Percentiles rank a stretch among this genome's conserved stretches.
phyloP scores from a whole-genome alignment of 805 yeast species.

The Candida takata region DNA sequence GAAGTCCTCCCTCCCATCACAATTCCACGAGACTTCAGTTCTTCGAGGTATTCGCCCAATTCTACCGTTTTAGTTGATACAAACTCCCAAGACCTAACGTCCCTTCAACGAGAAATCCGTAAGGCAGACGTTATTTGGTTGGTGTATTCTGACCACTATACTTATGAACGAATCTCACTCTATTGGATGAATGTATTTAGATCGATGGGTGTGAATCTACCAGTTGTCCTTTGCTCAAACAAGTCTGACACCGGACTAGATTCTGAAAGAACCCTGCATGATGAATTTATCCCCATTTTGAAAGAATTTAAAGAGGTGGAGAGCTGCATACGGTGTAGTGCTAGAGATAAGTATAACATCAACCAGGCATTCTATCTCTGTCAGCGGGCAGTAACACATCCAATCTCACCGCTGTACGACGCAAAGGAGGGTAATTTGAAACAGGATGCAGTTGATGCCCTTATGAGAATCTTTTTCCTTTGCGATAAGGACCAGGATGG shows the following conservation, averaged over 20 bases:
- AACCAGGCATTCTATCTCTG: conserved; percentile 91
- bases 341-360: conserved; percentile 75
- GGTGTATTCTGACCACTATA: conserved; percentile 90
- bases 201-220: conserved; percentile 88
- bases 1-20: conserved; percentile 78
- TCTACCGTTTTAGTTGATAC: conserved; percentile 80
- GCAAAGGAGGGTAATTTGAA: conserved; percentile 82
- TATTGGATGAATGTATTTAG: conserved; percentile 95
- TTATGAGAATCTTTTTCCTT: conserved; percentile 73
- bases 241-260: conserved; percentile 52
- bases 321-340: conserved; percentile 83
- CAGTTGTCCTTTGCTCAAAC: conserved; percentile 86
- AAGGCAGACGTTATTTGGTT: conserved; percentile 89
- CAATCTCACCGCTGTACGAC: conserved; percentile 88
- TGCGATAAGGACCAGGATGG: conserved; percentile 93
- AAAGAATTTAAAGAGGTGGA: conserved; percentile 93
- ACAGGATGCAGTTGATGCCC: conserved; percentile 67
- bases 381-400: conserved; percentile 88
- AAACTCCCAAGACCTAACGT: conserved; percentile 51
- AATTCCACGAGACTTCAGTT: conserved; percentile 66
- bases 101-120: conserved; percentile 66
- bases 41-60: conserved; percentile 51
- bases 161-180: conserved; percentile 84
- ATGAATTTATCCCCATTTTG: conserved; percentile 79
- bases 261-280: conserved; percentile 45